Base-by-base conservation (phyloP, 345 rosid species). In the Reutealis trisperma region DNA sequence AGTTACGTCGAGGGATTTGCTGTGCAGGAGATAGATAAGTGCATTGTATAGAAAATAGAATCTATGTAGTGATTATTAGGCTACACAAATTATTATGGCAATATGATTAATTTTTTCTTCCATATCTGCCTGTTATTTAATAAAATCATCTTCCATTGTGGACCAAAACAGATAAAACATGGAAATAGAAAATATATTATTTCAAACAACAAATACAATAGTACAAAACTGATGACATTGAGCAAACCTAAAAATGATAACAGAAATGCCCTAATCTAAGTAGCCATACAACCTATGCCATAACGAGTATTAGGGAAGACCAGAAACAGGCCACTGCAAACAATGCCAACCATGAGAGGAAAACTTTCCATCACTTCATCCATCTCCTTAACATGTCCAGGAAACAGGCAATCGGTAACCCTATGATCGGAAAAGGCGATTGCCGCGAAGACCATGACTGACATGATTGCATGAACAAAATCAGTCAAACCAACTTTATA, bases 321-420 rank as follows among this genome's bases (percentile, higher is more conserved):
- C 25, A 92, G 89, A 75, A 92, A 92, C 84, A 92, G 63, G 30
- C 90, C 87, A 80, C 94, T 90, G 72, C 92, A 89, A 75, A 90
- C 83, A 55, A 90, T 78, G 27, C 97, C 94, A 24, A 90, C 90
- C 94, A 92, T 92, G 47, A 90, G 70, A 12, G 97, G 97, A 19
- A 92, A 90, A 74, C 94, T 90, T 82, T 92, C 97, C 94, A 90
- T 89, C n/a, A 92, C 88, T 76, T 92, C 91, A 70, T 87, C 90
- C 87, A 92, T 85, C 79, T 92, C 94, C 84, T 90, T 88, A 78
- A 83, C 87, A 37, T 89, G 89, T 51, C 91, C 89, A 0, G 93
- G 90, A 60, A 92, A 83, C 84, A 90, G 55, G 59, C 94, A 90
- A 10, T 79, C 76, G 0, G 93, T 90, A 7, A 92, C 90, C 41